phyloP scores from a whole-genome alignment of 352 stramenopile species.

The Halophytophthora batemanensis region DNA sequence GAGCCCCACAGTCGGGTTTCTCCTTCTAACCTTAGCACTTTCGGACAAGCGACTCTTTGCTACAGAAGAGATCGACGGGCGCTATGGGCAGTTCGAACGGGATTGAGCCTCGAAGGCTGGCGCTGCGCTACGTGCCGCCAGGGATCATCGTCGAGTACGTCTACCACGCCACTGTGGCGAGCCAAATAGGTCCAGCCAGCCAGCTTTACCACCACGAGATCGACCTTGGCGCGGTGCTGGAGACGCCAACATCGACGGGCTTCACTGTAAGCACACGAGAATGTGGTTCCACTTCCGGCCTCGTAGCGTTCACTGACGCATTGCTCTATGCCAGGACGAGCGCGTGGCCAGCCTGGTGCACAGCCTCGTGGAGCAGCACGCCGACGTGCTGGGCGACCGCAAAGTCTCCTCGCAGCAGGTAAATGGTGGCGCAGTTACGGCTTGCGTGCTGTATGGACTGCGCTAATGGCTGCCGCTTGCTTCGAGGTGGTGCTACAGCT shows the following conservation, averaged over 20 bases:
- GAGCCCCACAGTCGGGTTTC: too few relatives aligned
- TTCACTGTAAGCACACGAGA: slow-evolving; percentile 6
- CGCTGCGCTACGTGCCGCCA: slow-evolving; percentile 50
- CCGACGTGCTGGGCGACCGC: slow-evolving; percentile 30
- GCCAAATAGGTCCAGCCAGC: neutral
- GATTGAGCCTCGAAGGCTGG: slow-evolving; percentile 51
- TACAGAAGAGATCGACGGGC: neutral
- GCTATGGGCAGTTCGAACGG: slow-evolving; percentile 17
- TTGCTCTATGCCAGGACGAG: slow-evolving; percentile 15
- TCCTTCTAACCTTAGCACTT: too few relatives aligned
- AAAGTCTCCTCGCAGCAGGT: slow-evolving; percentile 53
- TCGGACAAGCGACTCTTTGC: too few relatives aligned
- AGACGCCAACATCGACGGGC: slow-evolving; percentile 6
- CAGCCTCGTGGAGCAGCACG: slow-evolving; percentile 37
- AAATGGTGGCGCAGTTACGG: neutral
- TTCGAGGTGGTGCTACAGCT: slow-evolving; percentile 25
- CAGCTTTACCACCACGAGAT: slow-evolving; percentile 69
- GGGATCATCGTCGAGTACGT: slow-evolving; percentile 64
- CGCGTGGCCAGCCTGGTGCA: slow-evolving; percentile 33
- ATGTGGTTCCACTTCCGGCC: too few relatives aligned
- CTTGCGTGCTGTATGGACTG: neutral
- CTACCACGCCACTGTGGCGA: slow-evolving; percentile 12
- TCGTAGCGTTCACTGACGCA: neutral
- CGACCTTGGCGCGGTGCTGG: slow-evolving; percentile 27
- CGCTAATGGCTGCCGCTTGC: neutral